Evolutionary conservation across 441 rosid genomes (phyloP).

Genomic region (Adansonia grandidieri): DNA sequence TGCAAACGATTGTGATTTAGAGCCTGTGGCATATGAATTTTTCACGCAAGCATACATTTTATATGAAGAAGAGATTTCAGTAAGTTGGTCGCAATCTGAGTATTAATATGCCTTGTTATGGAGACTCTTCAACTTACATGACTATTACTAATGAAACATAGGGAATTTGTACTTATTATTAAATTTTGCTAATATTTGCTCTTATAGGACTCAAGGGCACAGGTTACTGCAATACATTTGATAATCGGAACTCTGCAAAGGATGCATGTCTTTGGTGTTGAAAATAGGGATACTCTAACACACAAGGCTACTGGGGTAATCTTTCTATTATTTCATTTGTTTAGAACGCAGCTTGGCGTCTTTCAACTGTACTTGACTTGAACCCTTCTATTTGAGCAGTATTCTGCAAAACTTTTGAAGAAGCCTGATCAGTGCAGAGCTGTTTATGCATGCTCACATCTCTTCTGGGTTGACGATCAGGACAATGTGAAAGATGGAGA

Average conservation of each 20-base stretch:
- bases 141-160: not conserved
- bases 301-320: slow-evolving; percentile 98
- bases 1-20: slow-evolving; percentile 93
- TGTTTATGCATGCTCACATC: slow-evolving; percentile 90
- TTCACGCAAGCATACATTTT: slow-evolving; percentile 97
- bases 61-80: slow-evolving; percentile 95
- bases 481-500: slow-evolving; percentile 92
- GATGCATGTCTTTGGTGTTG: slow-evolving; percentile 97
- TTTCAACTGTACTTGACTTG: slow-evolving; percentile 33
- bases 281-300: slow-evolving; percentile 96
- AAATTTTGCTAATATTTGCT: slow-evolving; percentile 27
- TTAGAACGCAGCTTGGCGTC: slow-evolving; percentile 17
- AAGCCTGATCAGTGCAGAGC: slow-evolving; percentile 99
- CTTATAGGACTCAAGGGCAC: slow-evolving; percentile 87
- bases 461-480: slow-evolving; percentile 95
- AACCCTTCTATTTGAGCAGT: slow-evolving; percentile 56
- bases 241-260: slow-evolving; percentile 96
- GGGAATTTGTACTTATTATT: slow-evolving; percentile 9
- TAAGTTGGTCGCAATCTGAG: slow-evolving; percentile 46
- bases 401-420: slow-evolving; percentile 96
- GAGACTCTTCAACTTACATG: not conserved
- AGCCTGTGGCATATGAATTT: slow-evolving; percentile 97
- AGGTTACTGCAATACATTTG: slow-evolving; percentile 86
- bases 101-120: slow-evolving; percentile 9
- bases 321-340: slow-evolving; percentile 20